Evolutionary conservation across 106 monocot genomes (phyloP).

Genomic region (Dendrobium officinale): DNA sequence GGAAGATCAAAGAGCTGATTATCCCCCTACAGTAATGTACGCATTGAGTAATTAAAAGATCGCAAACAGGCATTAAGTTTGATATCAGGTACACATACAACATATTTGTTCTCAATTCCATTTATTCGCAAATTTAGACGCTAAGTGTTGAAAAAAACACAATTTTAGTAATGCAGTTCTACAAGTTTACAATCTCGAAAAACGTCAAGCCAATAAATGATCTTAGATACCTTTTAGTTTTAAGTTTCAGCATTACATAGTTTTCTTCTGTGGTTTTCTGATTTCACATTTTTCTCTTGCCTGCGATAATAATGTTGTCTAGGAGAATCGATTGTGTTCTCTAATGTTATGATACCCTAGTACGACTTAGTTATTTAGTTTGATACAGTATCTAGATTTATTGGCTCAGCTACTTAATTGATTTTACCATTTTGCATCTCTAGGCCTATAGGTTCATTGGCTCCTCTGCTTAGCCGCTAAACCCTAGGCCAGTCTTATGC

Average conservation of each 20-base stretch:
- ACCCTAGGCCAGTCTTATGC: neutral
- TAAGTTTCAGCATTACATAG: neutral
- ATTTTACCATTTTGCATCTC: neutral
- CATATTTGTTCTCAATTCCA: neutral
- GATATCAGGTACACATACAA: neutral
- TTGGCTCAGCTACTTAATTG: neutral
- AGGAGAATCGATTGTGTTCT: neutral
- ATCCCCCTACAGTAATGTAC: constrained; percentile 37
- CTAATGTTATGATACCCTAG: neutral
- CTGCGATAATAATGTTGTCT: neutral
- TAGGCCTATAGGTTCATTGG: neutral
- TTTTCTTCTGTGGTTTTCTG: neutral
- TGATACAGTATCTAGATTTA: neutral
- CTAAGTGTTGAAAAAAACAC: neutral
- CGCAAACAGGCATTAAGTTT: neutral
- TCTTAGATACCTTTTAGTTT: neutral
- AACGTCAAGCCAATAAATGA: too few species aligned
- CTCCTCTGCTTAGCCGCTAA: neutral
- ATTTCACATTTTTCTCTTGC: neutral
- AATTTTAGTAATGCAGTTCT: neutral
- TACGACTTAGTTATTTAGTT: neutral
- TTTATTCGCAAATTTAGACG: neutral
- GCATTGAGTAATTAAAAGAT: neutral
- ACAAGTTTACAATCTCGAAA: too few species aligned
- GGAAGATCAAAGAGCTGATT: constrained; percentile 69